Base-by-base conservation (phyloP, 805 yeast genomes). In the Pachysolen tannophilus region DNA sequence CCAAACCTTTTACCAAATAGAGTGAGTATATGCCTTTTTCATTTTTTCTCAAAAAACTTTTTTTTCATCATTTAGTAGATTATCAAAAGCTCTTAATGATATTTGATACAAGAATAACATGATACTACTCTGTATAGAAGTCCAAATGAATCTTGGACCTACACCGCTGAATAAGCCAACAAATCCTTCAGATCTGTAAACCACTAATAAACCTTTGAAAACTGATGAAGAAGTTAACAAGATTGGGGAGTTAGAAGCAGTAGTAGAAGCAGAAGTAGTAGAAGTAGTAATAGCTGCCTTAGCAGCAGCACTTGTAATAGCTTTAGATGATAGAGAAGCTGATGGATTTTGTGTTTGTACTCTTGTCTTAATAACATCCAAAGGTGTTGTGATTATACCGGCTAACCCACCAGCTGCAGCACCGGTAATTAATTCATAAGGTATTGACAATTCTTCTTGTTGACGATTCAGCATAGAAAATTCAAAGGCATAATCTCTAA, bases 101-200 rank as follows among this genome's bases (percentile, higher is more conserved):
- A 76, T 63, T 56, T 92, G 98, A 58, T 92, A 92, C 26, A 88
- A 63, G 43, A 90, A 63, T 36, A 92, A 67, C 97, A 92, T 90
- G 32, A 92, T 81, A 45, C 95, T 83, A 56, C 95, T 84, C 56
- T 92, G 99, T 14, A 88, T 65, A 43, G 94, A 83, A 0, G 97
- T 90, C 99, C 99, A 92, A 4, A 92, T 81, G 45, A 87, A 78
- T 43, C 99, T 69, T 1, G 99, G 98, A 0, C 96, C 97, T 5
- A 92, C 95, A 1, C 99, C 99, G 21, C 88, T 75, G 57, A 92
- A 90, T 26, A 86, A 64, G 0, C 95, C 95, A 2, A 69, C 40
- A 0, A 79, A 34, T 1, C 98, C 97, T 55, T 92, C 96, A 18
- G 69, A 61, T 35, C 57, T 68, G 52, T 80, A 82, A 4, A 92